These are phyloP conservation scores for Coemansia interrupta DNA, from an alignment of 192 early-diverging fungal species.

Conservation along the genomic window DNA sequence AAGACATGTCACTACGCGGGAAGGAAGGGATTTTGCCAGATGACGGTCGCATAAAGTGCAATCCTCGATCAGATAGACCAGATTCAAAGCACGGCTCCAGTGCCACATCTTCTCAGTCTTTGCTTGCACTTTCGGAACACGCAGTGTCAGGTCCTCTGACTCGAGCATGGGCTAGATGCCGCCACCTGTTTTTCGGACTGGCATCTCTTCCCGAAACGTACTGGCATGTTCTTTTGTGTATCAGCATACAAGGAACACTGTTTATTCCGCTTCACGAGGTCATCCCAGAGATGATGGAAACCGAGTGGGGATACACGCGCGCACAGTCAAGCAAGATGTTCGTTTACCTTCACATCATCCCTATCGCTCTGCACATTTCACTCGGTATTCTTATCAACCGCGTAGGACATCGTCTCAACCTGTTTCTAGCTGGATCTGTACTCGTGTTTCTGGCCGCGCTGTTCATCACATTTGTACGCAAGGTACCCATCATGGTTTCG, in stretches of 20 bases:
- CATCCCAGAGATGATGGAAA: constrained; percentile 52
- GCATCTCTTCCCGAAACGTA: constrained; percentile 48
- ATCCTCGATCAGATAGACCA: neutral
- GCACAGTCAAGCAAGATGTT: constrained; percentile 47
- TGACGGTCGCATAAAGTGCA: neutral
- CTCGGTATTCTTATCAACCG: constrained; percentile 60
- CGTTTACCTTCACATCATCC: constrained; percentile 55
- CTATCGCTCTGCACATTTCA: constrained; percentile 54
- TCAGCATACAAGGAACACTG: constrained; percentile 45
- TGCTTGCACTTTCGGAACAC: neutral
- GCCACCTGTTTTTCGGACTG: constrained; percentile 38
- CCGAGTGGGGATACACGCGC: constrained; percentile 46
- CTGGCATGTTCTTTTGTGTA: constrained; percentile 48
- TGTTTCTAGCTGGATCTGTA: constrained; percentile 44
- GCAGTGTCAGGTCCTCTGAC: neutral
- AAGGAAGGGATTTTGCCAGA: neutral
- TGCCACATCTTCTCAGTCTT: constrained; percentile 3
- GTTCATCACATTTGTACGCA: constrained; percentile 35
- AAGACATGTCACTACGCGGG: neutral
- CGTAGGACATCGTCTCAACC: constrained; percentile 49
- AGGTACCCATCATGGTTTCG: constrained; percentile 32
- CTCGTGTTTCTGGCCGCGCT: constrained; percentile 39
- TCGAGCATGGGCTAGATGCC: constrained; percentile 23
- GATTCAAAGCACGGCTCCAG: neutral
- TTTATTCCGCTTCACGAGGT: constrained; percentile 52